Conservation (phyloP, 768 basidiomycete species). For the Tricholoma matsutake region DNA sequence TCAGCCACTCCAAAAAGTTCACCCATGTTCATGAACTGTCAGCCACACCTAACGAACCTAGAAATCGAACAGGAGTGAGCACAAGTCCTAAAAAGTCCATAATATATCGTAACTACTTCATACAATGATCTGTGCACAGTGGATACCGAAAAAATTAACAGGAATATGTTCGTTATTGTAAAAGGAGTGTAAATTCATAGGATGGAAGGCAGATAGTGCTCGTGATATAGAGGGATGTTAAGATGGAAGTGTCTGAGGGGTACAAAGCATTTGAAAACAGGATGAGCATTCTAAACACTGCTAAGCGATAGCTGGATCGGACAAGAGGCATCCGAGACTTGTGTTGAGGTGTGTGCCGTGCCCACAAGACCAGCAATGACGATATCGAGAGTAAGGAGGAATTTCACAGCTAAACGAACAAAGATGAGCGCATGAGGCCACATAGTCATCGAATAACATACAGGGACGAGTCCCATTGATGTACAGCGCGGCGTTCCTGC, state of each 20-base stretch:
- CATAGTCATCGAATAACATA: slow-evolving; percentile 33
- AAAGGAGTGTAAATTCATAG: slow-evolving; percentile 14
- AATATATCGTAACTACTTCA: slow-evolving; percentile 10
- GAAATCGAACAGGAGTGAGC: neutral
- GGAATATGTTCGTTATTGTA: slow-evolving; percentile 11
- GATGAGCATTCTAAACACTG: slow-evolving; percentile 36
- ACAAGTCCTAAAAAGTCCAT: slow-evolving; percentile 14
- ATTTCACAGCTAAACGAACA: slow-evolving; percentile 44
- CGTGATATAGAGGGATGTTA: slow-evolving; percentile 5
- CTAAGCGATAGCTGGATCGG: slow-evolving; percentile 64
- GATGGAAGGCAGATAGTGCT: slow-evolving; percentile 7
- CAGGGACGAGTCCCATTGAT: slow-evolving; percentile 52
- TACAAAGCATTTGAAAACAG: neutral
- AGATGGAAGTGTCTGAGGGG: neutral
- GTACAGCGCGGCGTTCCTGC: slow-evolving; percentile 56
- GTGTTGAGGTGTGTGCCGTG: slow-evolving; percentile 50
- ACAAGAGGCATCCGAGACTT: slow-evolving; percentile 58
- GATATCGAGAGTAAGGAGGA: slow-evolving; percentile 65
- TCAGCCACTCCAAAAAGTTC: slow-evolving; percentile 6
- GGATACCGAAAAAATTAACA: slow-evolving; percentile 9
- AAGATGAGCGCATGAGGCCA: slow-evolving; percentile 18
- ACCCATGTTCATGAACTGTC: neutral
- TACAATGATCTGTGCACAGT: slow-evolving; percentile 15
- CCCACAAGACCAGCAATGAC: slow-evolving; percentile 64
- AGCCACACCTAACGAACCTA: neutral